These are phyloP conservation scores for Draba incana DNA, from an alignment of 345 rosid species.

Conservation along the genomic window DNA sequence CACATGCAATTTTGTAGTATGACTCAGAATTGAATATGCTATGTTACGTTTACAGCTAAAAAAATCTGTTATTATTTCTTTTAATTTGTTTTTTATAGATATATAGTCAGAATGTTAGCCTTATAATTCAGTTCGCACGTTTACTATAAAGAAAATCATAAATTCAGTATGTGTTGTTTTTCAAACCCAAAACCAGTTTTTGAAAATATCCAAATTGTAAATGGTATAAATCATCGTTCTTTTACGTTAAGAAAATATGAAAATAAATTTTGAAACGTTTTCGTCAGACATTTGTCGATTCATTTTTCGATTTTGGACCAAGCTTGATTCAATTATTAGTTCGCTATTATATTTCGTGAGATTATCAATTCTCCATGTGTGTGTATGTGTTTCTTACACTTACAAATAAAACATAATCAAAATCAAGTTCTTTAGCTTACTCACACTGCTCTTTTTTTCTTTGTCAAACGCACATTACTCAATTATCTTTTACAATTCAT, in stretches of 20 bases:
- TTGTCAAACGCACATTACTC: neutral
- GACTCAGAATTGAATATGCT: slow-evolving; percentile 23
- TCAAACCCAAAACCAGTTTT: neutral
- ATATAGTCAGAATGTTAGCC: slow-evolving; percentile 4
- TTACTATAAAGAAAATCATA: neutral
- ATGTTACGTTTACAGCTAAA: slow-evolving; percentile 31
- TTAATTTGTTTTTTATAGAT: slow-evolving; percentile 9
- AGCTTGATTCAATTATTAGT: neutral
- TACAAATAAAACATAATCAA: neutral
- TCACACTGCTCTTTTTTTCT: neutral
- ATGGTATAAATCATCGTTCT: slow-evolving; percentile 12
- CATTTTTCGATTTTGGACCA: neutral
- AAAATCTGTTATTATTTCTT: no score
- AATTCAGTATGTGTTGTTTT: neutral
- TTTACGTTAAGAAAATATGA: neutral
- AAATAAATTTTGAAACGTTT: neutral
- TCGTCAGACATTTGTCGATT: neutral
- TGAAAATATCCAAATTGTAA: neutral
- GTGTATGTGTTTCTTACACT: neutral
- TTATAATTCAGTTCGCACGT: slow-evolving; percentile 8
- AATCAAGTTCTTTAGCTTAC: slow-evolving; percentile 2
- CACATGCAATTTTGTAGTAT: slow-evolving; percentile 32
- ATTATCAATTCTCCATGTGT: neutral
- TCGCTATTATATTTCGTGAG: neutral
- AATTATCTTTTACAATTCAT: neutral